phyloP scores from a whole-genome alignment of 2,329 filamentous ascomycete species.

The Microsporum canis region DNA sequence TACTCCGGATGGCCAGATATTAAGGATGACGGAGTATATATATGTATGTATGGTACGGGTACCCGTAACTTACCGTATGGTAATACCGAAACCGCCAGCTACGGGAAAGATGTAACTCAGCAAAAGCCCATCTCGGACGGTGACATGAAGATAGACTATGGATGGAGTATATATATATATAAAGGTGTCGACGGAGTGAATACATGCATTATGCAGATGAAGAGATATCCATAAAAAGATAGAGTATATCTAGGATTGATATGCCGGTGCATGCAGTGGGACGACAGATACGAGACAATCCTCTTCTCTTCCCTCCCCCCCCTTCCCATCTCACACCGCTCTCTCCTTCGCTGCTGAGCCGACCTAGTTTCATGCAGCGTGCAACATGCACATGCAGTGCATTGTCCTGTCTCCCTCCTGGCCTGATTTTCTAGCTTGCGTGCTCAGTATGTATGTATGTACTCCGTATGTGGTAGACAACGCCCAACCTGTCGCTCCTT shows the following conservation, averaged over 20 bases:
- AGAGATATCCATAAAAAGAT: background rate
- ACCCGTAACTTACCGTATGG: background rate
- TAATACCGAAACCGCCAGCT: background rate
- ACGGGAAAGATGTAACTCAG: background rate
- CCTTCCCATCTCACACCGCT: background rate
- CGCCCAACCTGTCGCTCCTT: too few relatives aligned
- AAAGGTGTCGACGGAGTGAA: background rate
- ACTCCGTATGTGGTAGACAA: too few relatives aligned
- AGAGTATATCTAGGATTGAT: background rate
- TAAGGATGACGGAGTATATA: background rate
- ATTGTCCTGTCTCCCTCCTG: background rate
- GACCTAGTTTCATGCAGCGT: background rate
- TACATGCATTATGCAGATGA: background rate
- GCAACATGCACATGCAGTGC: background rate
- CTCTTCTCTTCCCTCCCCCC: background rate
- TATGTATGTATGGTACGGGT: background rate
- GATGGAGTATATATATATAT: too few relatives aligned
- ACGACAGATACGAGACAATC: conserved; percentile 1
- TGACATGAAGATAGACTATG: too few relatives aligned
- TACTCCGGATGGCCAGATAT: background rate
- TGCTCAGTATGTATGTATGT: too few relatives aligned
- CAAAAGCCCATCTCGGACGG: too few relatives aligned
- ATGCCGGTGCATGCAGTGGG: background rate
- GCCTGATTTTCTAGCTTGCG: background rate
- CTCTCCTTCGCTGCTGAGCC: background rate